Evolutionary conservation across 805 yeast genomes (phyloP).

Genomic region (Barnettozyma sp.): DNA sequence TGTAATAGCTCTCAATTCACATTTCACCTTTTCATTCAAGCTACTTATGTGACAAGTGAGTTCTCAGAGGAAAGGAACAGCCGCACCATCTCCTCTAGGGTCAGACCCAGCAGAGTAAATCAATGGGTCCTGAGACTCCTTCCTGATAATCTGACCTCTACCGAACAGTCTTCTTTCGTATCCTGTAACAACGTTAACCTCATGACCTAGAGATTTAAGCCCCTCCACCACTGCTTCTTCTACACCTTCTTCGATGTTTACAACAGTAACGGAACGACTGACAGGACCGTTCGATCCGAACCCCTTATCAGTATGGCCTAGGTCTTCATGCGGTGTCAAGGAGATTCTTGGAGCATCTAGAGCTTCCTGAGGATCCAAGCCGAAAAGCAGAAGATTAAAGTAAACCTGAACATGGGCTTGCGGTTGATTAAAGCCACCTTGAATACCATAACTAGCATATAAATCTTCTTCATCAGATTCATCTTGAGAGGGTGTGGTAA

Average conservation of each 20-base stretch:
- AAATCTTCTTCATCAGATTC: slow-evolving; percentile 35
- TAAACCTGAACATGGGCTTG: slow-evolving; percentile 79
- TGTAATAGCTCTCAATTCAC: no score
- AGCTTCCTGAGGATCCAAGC: slow-evolving; percentile 64
- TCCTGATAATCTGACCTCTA: slow-evolving; percentile 66
- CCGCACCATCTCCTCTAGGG: slow-evolving; percentile 80
- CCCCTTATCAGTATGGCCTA: slow-evolving; percentile 41
- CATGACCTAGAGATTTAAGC: slow-evolving; percentile 52
- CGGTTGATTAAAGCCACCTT: slow-evolving; percentile 88
- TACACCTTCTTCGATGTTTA: slow-evolving; percentile 62
- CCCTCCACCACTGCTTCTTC: slow-evolving; percentile 37
- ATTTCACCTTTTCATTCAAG: neutral
- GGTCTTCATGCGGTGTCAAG: slow-evolving; percentile 44
- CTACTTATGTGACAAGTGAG: neutral
- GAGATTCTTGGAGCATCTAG: slow-evolving; percentile 72
- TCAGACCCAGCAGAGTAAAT: slow-evolving; percentile 71
- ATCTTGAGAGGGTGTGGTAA: slow-evolving; percentile 39
- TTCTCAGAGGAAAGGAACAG: slow-evolving; percentile 30
- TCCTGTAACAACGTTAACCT: slow-evolving; percentile 37
- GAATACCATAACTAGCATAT: slow-evolving; percentile 71
- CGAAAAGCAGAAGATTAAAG: slow-evolving; percentile 55
- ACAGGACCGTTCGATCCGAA: slow-evolving; percentile 61
- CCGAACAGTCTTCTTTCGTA: slow-evolving; percentile 44
- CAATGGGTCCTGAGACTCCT: slow-evolving; percentile 33
- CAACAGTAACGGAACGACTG: slow-evolving; percentile 49